Evolutionary conservation across 495 filamentous ascomycete genomes (phyloP).

Genomic region (Xylaria venustula): DNA sequence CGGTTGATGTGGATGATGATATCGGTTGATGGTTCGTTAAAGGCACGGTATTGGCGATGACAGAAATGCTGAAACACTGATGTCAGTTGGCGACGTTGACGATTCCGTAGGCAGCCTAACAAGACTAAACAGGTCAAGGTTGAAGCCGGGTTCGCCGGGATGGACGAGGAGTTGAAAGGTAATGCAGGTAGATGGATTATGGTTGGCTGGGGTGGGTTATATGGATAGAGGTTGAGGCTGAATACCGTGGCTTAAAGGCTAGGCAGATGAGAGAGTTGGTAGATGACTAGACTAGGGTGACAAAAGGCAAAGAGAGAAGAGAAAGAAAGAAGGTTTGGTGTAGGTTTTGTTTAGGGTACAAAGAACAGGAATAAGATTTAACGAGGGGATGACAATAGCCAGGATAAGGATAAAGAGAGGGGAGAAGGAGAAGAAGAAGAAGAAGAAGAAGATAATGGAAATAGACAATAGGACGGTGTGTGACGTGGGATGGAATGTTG

Average conservation of each 20-base stretch:
- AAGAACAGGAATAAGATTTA: neutral
- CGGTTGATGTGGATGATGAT: neutral
- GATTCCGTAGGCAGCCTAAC: neutral
- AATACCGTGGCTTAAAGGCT: neutral
- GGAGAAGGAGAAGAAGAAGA: neutral
- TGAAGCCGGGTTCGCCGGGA: conserved; percentile 19
- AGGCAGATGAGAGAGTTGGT: neutral
- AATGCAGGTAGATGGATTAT: neutral
- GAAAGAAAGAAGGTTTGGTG: neutral
- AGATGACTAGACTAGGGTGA: neutral
- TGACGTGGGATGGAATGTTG: neutral
- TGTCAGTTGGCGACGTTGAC: conserved; percentile 6
- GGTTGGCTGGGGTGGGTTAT: conserved; percentile 1
- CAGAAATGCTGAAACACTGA: neutral
- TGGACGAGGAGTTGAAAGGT: conserved; percentile 10
- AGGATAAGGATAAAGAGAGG: neutral
- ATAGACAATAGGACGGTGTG: no score
- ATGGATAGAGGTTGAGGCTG: conserved; percentile 13
- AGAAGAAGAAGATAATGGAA: no score
- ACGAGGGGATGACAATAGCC: neutral
- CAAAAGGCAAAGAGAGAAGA: neutral
- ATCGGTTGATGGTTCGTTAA: no score
- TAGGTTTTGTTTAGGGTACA: neutral
- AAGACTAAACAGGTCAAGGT: conserved; percentile 12
- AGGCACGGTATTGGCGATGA: neutral